Evolutionary conservation across 2,329 filamentous ascomycete genomes (phyloP).

Genomic region (Diaporthe vaccinii): DNA sequence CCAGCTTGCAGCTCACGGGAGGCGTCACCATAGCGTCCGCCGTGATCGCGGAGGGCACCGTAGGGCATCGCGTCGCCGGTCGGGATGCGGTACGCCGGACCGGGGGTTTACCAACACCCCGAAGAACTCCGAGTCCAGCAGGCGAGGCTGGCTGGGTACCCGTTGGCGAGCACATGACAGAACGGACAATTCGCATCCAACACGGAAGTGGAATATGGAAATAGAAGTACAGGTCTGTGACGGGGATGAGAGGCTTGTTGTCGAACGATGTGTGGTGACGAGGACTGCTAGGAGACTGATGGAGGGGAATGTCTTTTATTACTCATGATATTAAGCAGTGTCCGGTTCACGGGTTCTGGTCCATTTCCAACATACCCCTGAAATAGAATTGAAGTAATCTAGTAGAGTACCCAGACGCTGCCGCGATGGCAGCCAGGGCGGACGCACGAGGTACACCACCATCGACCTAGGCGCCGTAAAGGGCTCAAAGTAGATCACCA

Average conservation of each 20-base stretch:
- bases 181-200: neutral
- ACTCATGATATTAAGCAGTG: neutral
- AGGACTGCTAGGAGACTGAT: conserved; percentile 8
- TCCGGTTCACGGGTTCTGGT: neutral
- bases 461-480: no score
- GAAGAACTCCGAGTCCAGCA: neutral
- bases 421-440: no score
- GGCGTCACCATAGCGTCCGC: neutral
- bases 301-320: neutral
- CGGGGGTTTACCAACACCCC: neutral
- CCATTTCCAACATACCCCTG: neutral
- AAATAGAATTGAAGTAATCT: neutral
- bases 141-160: neutral
- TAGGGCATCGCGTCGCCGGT: neutral
- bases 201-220: neutral
- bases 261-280: conserved; percentile 1
- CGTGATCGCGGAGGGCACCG: neutral
- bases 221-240: neutral
- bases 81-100: no score
- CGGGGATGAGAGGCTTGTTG: neutral
- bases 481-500: no score
- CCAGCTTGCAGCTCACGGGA: conserved; percentile 5
- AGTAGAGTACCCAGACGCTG: neutral
- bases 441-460: no score
- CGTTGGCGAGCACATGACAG: neutral